phyloP scores from a whole-genome alignment of 805 yeast species.

The Jamesozyma hellenica region DNA sequence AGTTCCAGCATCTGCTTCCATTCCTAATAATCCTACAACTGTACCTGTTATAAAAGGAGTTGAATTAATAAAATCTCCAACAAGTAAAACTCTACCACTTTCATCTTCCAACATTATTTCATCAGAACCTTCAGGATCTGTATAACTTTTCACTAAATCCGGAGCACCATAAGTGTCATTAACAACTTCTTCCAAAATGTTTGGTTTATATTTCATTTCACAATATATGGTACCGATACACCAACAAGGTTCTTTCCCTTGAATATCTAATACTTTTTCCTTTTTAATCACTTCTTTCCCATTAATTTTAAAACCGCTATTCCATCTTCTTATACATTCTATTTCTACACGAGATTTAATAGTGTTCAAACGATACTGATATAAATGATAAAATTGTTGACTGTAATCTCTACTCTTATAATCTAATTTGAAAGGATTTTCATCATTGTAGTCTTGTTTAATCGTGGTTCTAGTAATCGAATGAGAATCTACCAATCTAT shows the following conservation, averaged over 20 bases:
- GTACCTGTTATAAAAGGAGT: conserved; percentile 76
- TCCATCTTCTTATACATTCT: conserved; percentile 48
- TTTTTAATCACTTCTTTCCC: conserved; percentile 31
- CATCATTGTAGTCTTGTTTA: conserved; percentile 8
- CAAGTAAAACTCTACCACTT: conserved; percentile 72
- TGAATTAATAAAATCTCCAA: conserved; percentile 45
- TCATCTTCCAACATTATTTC: conserved; percentile 80
- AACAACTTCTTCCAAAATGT: conserved; percentile 73
- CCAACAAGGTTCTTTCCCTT: conserved; percentile 50
- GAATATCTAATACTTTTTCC: conserved; percentile 36
- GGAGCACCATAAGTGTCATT: conserved; percentile 38
- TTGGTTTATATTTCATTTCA: conserved; percentile 77
- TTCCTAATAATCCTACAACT: conserved; percentile 79
- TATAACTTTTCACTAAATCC: conserved; percentile 36
- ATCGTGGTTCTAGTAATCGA: conserved; percentile 10
- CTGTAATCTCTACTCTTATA: conserved; percentile 35
- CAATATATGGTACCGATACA: conserved; percentile 78
- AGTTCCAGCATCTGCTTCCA: conserved; percentile 72
- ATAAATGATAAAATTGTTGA: conserved; percentile 50
- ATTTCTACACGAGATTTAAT: conserved; percentile 39
- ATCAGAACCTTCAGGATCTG: conserved; percentile 45
- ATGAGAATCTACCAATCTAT: conserved; percentile 7
- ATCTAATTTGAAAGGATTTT: conserved; percentile 19
- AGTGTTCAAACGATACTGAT: conserved; percentile 40
- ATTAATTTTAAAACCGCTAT: conserved; percentile 33